Evolutionary conservation across 2,329 filamentous ascomycete genomes (phyloP).

Genomic region (Cercospora sojina): DNA sequence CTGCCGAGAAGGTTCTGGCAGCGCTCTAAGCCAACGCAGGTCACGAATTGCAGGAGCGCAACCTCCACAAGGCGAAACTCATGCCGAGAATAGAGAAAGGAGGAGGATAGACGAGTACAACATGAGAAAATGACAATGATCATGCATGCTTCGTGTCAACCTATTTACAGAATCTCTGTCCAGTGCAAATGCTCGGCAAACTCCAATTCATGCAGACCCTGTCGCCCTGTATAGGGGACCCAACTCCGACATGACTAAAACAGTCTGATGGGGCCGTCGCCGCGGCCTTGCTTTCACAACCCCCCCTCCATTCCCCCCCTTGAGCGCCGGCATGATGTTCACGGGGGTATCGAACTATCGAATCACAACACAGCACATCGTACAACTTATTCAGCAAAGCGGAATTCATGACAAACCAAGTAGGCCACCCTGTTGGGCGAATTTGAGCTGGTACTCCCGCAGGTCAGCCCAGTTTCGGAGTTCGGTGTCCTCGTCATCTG

Average conservation of each 20-base stretch:
- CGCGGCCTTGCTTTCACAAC: slow-evolving; percentile 7
- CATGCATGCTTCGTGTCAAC: not conserved
- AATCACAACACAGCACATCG: slow-evolving; percentile 16
- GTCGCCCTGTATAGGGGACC: not conserved
- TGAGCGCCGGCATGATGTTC: slow-evolving; percentile 19
- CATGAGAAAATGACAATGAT: not conserved
- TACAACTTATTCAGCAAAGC: not conserved
- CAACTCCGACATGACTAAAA: slow-evolving; percentile 12
- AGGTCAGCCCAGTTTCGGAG: slow-evolving; percentile 75
- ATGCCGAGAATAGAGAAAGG: not conserved
- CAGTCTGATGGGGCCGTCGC: slow-evolving; percentile 18
- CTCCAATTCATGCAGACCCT: slow-evolving; percentile 4
- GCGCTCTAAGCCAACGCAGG: not conserved
- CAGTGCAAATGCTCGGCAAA: slow-evolving; percentile 9
- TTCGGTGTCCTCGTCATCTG: slow-evolving; percentile 69
- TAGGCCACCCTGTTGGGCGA: slow-evolving; percentile 64
- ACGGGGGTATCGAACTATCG: slow-evolving; percentile 24
- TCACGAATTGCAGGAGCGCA: not conserved
- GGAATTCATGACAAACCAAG: slow-evolving; percentile 31
- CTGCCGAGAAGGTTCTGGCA: slow-evolving; percentile 17
- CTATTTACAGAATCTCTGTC: slow-evolving; percentile 5
- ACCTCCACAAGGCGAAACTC: not conserved
- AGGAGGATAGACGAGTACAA: slow-evolving; percentile 5
- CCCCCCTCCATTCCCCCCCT: not conserved
- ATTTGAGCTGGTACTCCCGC: slow-evolving; percentile 72